Percentiles rank a stretch among this genome's conserved stretches.
Evolutionary conservation across 352 stramenopile genomes (phyloP).

Genomic region (Pythium dissotocum): DNA sequence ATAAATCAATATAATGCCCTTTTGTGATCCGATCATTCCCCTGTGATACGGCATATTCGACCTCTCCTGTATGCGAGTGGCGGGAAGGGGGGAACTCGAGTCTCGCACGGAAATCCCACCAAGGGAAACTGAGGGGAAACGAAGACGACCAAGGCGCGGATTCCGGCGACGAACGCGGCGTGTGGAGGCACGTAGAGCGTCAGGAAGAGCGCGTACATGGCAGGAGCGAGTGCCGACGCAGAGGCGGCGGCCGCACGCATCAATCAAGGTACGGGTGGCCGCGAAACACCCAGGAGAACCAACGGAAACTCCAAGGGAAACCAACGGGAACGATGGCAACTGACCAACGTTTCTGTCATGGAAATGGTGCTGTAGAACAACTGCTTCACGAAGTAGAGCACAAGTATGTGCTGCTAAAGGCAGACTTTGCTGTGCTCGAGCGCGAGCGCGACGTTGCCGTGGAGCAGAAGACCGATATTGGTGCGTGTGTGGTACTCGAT

Average conservation of each 20-base stretch:
- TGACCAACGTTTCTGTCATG: neutral
- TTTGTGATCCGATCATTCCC: conserved; percentile 11
- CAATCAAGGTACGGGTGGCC: conserved; percentile 25
- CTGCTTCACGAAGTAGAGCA: conserved; percentile 76
- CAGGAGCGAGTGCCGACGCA: conserved; percentile 11
- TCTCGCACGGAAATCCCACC: conserved; percentile 3
- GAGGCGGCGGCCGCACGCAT: conserved; percentile 21
- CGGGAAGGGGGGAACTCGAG: neutral
- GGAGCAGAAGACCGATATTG: conserved; percentile 43
- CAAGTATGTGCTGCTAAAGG: conserved; percentile 64
- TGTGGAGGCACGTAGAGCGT: neutral
- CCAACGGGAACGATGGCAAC: neutral
- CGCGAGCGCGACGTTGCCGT: conserved; percentile 51
- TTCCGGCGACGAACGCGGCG: neutral
- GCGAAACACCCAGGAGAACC: neutral
- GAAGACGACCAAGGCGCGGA: neutral
- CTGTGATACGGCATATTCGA: conserved; percentile 9
- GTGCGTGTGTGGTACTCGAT: conserved; percentile 32
- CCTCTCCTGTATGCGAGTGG: neutral
- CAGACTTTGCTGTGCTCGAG: conserved; percentile 60
- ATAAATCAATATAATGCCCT: neutral
- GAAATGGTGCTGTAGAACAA: conserved; percentile 47
- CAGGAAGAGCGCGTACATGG: conserved; percentile 13
- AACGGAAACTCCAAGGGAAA: neutral
- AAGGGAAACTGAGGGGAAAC: conserved; percentile 20